Evolutionary conservation across 208 protist genomes (phyloP).

Genomic region (Acanthamoeba castellanii): DNA sequence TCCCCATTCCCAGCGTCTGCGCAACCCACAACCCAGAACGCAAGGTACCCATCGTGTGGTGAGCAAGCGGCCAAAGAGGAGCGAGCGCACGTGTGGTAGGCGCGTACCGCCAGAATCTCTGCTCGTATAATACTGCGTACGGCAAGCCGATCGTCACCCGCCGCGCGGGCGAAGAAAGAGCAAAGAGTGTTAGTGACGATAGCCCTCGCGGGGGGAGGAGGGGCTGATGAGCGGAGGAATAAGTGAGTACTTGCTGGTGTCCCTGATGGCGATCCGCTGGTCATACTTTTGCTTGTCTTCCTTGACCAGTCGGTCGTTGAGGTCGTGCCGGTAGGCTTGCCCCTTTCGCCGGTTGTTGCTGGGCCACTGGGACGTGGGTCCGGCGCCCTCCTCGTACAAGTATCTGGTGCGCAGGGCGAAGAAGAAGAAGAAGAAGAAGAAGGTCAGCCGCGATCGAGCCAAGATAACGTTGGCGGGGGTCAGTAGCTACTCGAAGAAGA

Average conservation of each 20-base stretch:
- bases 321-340: slow-evolving; percentile 18
- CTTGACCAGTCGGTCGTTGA: slow-evolving; percentile 40
- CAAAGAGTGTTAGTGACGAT: background rate
- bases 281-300: slow-evolving; percentile 25
- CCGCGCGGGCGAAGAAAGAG: background rate
- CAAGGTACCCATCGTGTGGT: background rate
- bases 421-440: background rate
- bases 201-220: background rate
- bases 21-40: background rate
- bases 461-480: too few species aligned
- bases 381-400: slow-evolving; percentile 41
- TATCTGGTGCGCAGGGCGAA: background rate
- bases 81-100: background rate
- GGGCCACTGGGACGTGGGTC: slow-evolving; percentile 31
- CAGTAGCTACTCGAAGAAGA: slow-evolving; percentile 9
- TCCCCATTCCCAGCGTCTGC: slow-evolving; percentile 29
- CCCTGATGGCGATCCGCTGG: slow-evolving; percentile 34
- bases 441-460: too few species aligned
- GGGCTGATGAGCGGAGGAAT: background rate
- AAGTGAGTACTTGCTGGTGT: slow-evolving; percentile 6
- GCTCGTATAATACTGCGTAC: background rate
- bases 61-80: too few species aligned
- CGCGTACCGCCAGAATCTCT: background rate
- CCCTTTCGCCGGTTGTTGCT: background rate
- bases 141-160: background rate